A percentile compares a stretch with the other conserved stretches of the same genome.
Evolutionary conservation across 192 early-diverging fungal species (phyloP).

Genomic region (Backusella mclennaniae): DNA sequence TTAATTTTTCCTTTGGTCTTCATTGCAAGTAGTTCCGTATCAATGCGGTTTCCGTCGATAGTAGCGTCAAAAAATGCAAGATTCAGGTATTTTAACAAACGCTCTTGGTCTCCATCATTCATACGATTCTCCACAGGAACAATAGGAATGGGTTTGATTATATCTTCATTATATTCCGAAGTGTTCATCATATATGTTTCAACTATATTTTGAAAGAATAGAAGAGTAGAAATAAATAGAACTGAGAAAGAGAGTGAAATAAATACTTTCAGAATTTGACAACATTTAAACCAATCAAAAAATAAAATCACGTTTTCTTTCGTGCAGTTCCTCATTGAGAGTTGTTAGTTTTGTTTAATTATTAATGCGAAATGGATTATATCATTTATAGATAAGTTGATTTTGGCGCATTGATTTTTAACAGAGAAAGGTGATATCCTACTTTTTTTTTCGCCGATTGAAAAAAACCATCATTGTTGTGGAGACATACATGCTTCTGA

Average conservation of each 20-base stretch:
- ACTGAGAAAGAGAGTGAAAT: too few species aligned
- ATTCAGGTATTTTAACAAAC: neutral
- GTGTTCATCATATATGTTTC: neutral
- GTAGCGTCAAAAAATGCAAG: neutral
- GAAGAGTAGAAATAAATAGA: neutral
- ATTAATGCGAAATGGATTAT: too few species aligned
- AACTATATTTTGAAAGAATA: neutral
- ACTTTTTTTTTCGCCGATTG: neutral
- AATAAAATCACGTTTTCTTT: too few species aligned
- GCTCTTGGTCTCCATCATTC: slow-evolving; percentile 8
- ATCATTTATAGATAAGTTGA: too few species aligned
- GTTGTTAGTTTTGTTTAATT: too few species aligned
- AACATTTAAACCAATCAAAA: neutral
- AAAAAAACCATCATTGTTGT: neutral
- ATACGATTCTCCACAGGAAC: slow-evolving; percentile 6
- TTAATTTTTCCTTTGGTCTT: neutral
- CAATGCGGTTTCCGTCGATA: neutral
- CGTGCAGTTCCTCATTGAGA: too few species aligned
- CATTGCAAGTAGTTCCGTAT: neutral
- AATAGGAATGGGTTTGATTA: neutral
- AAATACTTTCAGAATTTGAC: neutral
- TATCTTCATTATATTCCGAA: neutral
- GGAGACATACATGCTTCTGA: too few species aligned
- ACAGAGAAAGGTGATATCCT: neutral
- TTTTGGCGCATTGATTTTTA: neutral